Base-by-base conservation (phyloP, 345 rosid genomes). In the Moringa oleifera region DNA sequence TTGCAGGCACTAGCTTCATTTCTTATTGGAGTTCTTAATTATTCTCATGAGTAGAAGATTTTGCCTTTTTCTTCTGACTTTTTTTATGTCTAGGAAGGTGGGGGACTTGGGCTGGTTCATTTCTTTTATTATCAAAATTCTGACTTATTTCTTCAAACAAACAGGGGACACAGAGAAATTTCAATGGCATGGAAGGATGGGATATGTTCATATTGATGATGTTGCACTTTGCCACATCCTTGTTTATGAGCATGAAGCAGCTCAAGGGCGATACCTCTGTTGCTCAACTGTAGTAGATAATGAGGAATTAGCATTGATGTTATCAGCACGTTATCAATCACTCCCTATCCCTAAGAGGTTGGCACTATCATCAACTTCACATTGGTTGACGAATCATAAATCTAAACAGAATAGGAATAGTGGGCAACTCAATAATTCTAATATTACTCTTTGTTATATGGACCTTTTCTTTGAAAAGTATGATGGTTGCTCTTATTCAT, bases 121-220 rank as follows among this genome's bases (percentile, higher is more conserved):
- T 28, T 28, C 33, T 28, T 28, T 28, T 8, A 28, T 28, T 3
- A 2, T 28, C n/a, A n/a, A n/a, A 28, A 28, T 3, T 28, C 8
- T 28, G 8, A 28, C 8, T 28, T 28, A 8, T 28, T 28, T 8
- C 3, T 28, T 28, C 8, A 28, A 28, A 28, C 3, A 28, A 28
- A 8, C 47, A 41, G 47, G 96, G 51, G 89, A 84, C 68, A 75
- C 71, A 23, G 88, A 81, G 57, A 82, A 76, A 66, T 89, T 85
- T 51, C 77, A 81, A 19, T 79, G 86, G 91, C 88, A 84, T 73
- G 95, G 95, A 71, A 83, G 95, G 75, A 85, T 87, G 91, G 96
- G 96, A 9, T 92, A 89, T 58, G 85, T 89, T 64, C 93, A 92
- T 70, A 89, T 92, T n/a, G 96, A 92, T 59, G 95, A 92, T 25